A percentile compares a stretch with the other conserved stretches of the same genome.
phyloP scores from a whole-genome alignment of 352 stramenopile genomes.

The Pythium vanterpoolii region DNA sequence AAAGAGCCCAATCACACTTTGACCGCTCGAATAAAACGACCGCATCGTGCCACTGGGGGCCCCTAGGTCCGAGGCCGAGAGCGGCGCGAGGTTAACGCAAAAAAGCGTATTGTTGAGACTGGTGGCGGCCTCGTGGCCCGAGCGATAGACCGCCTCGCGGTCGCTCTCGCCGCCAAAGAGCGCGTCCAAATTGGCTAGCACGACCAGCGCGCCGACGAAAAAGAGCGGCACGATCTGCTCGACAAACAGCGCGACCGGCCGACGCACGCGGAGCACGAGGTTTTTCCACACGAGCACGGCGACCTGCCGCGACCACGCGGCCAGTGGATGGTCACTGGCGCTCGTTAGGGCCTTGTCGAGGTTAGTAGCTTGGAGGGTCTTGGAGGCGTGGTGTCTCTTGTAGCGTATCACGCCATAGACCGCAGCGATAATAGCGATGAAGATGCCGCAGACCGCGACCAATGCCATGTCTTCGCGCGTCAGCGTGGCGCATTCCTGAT shows the following conservation, averaged over 20 bases:
- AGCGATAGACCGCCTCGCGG: neutral
- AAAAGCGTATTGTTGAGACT: constrained; percentile 24
- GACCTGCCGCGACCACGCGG: constrained; percentile 23
- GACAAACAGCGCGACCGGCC: constrained; percentile 27
- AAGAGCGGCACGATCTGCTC: constrained; percentile 39
- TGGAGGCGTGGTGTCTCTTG: neutral
- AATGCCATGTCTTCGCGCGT: constrained; percentile 13
- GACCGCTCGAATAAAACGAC: constrained; percentile 41
- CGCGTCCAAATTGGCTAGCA: constrained; percentile 35
- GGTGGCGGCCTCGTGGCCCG: neutral
- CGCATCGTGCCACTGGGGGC: constrained; percentile 24
- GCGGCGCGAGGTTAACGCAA: constrained; percentile 19
- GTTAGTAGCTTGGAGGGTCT: neutral
- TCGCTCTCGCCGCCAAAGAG: constrained; percentile 14
- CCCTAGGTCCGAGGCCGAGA: constrained; percentile 21
- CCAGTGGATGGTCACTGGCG: constrained; percentile 1
- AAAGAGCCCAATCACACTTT: constrained; percentile 40
- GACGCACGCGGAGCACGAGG: constrained; percentile 27
- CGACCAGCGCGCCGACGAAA: constrained; percentile 30
- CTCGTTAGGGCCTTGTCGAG: neutral
- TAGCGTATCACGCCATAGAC: neutral
- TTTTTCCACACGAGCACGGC: constrained; percentile 46
- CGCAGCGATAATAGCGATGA: neutral
- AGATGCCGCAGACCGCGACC: constrained; percentile 3
- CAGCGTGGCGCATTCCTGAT: constrained; percentile 21